Conservation (phyloP, 2,329 filamentous ascomycete genomes). For the Podosphaera xanthii region DNA sequence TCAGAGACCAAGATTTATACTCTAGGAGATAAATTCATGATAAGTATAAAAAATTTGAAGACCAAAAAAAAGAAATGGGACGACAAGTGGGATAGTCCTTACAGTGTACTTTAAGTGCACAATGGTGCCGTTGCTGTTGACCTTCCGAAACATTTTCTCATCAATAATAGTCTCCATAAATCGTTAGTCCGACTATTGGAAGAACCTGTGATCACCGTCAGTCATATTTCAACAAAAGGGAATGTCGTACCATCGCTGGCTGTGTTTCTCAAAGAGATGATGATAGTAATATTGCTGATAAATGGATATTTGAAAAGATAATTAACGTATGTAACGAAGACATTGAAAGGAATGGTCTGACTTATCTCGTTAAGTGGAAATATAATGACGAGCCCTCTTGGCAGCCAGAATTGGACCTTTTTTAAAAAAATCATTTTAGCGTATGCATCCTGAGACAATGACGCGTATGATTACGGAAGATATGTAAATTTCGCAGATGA, state of each 20-base stretch:
- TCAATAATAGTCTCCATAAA: background rate
- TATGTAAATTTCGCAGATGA: background rate
- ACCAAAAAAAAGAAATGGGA: background rate
- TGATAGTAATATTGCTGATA: background rate
- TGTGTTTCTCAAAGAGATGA: background rate
- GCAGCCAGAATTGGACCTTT: too few species aligned
- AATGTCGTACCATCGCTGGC: background rate
- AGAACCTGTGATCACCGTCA: background rate
- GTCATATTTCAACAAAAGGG: background rate
- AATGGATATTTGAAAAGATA: constrained; percentile 4
- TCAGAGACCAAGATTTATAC: background rate
- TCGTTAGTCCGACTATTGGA: background rate
- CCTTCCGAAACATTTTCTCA: too few species aligned
- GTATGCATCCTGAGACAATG: too few species aligned
- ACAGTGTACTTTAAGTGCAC: background rate
- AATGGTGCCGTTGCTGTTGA: background rate
- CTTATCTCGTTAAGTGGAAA: too few species aligned
- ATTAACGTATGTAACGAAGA: constrained; percentile 38
- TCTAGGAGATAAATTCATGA: background rate
- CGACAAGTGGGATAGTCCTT: background rate
- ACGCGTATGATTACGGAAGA: too few species aligned
- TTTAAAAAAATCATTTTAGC: too few species aligned
- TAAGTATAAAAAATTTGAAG: constrained; percentile 1
- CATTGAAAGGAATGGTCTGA: background rate
- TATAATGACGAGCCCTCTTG: too few species aligned